Evolutionary conservation across 768 basidiomycete genomes (phyloP), one percentile per base, ranked within the genome.

Genomic region (Russula vinacea): DNA sequence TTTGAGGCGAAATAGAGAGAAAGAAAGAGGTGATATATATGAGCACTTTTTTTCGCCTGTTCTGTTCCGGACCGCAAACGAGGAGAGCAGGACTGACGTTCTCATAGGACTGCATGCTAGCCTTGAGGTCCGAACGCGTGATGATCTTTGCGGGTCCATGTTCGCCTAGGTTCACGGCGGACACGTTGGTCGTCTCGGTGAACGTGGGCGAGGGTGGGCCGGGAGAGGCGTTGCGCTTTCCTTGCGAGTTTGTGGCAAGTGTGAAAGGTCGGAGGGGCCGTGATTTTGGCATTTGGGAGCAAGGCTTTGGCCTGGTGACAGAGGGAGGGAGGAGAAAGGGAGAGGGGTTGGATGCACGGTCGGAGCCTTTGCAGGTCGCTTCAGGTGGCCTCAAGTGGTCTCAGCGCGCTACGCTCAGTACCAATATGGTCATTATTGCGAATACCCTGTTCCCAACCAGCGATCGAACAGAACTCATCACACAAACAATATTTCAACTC

Each of bases 131-230:
- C 17, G 84, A 78, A 47, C 91, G 80, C 56, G 91, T 92, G 61
- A 94, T 92, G 62, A 93, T 87, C 80, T 90, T 92, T 67, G 84
- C 79, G 45, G 89, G 89, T 8, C 90, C 89, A 69, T 86, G 79
- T 54, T 79, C 78, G 37, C 90, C 89, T 74, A 91, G 88, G 73
- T 88, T 84, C 77, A 91, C 83, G 53, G 82, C 83, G 19, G 92
- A 92, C 37, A 80, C 88, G 71, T 90, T 84, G 11, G 92, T 94
- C 26, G 83, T 78, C 22, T 92, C 90, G 35, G 90, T 88, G 76
- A 89, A 91, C 3, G 92, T 91, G 58, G 92, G 92, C 29, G 92
- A 94, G 2, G 90, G 89, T 60, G 89, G 86, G 42, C 78, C 75
- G 59, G 85, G 80, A 7, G 85, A 83, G 4, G 77, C 73, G 58